Evolutionary conservation across 768 basidiomycete genomes (phyloP), one percentile per base, ranked within the genome.

Genomic region (Neoboletus subvelutipes): DNA sequence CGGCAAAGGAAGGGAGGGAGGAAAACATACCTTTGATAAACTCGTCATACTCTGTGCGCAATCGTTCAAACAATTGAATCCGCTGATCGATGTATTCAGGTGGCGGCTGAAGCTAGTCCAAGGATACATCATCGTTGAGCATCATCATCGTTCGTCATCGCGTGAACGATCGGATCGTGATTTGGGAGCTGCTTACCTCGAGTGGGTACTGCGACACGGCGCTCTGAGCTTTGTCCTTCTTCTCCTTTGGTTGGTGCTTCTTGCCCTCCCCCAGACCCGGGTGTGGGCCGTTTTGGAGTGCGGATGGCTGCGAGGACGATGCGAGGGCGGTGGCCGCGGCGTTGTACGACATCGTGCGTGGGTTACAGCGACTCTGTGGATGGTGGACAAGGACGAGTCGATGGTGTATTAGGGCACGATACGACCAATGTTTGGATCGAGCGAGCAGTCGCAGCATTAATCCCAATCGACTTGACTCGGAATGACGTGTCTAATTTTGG

Each of bases 61-160:
- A 78, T 67, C 89, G 77, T 39, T 96, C 89, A 66, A 94, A 98
- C 66, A 98, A 85, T 68, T 86, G 85, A 74, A 98, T 83, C 47
- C 96, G 87, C 71, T 90, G 88, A 63, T 89, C 89, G 75, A 98
- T 88, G 79, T 87, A 98, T 54, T 80, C 86, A 15, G 96, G 94
- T 6, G 78, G 81, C 18, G 95, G 95, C 76, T 86, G 80, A 53
- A 94, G 76, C 92, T 40, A 2, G 10, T 2, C 17, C 39, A n/a
- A 40, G n/a, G 8, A 15, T 94, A 62, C 2, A n/a, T 40, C 34
- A 37, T 54, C 34, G 12, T 31, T 1, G 29, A 31, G 31, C 12
- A 33, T 34, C 33, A 12, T 34, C 33, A 34, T n/a, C 40, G 31
- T 24, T 5, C 13, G 33, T 34, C 33, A 34, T 34, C 34, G 13